phyloP scores from a whole-genome alignment of 106 monocot genomes.

The Alisma plantagoaquatica region DNA sequence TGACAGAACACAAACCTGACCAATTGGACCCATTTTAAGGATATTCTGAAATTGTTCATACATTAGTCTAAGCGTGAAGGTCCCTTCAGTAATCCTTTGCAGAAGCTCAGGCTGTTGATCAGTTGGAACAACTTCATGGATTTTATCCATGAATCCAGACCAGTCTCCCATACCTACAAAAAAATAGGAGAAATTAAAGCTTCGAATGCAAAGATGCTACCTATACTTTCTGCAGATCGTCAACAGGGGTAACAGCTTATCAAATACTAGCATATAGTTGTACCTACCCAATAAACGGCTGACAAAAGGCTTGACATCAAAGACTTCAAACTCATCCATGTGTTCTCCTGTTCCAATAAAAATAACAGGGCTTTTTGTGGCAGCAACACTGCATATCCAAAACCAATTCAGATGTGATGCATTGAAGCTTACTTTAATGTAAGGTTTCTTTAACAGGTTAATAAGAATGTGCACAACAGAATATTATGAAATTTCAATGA shows the following conservation, averaged over 20 bases:
- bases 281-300: constrained; percentile 82
- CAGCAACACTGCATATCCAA: constrained; percentile 70
- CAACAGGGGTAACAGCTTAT: too few relatives aligned
- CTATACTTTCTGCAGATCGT: too few relatives aligned
- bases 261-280: not conserved
- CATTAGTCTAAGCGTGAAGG: constrained; percentile 84
- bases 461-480: too few relatives aligned
- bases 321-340: constrained; percentile 96
- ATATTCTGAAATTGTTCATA: constrained; percentile 94
- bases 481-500: too few relatives aligned
- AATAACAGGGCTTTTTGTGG: constrained; percentile 96
- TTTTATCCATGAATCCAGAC: constrained; percentile 99
- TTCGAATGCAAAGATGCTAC: not conserved
- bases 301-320: constrained; percentile 99
- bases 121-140: constrained; percentile 94
- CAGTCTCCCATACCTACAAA: constrained; percentile 87
- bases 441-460: too few relatives aligned
- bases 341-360: constrained; percentile 99
- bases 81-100: constrained; percentile 93
- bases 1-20: constrained; percentile 94
- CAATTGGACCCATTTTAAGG: constrained; percentile 91
- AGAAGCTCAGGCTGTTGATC: constrained; percentile 98
- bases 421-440: too few relatives aligned
- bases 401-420: too few relatives aligned
- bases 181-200: not conserved